Evolutionary conservation across 2,329 filamentous ascomycete species (phyloP).

Genomic region (Myriosclerotinia curreyana): DNA sequence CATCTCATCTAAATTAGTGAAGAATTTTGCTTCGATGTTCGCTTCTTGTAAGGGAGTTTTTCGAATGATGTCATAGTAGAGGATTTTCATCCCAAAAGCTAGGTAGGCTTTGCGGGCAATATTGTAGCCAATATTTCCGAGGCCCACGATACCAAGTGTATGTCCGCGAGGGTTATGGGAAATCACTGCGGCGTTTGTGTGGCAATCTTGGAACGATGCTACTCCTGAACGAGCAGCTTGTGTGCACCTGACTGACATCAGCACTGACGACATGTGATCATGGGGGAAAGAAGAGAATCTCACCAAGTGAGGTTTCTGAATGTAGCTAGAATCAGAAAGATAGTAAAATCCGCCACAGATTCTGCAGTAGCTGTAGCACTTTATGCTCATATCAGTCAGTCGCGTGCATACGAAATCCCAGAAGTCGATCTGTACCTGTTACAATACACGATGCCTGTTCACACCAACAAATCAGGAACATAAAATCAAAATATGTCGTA

Average conservation of each 20-base stretch:
- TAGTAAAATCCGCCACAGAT: slow-evolving; percentile 68
- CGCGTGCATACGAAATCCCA: neutral
- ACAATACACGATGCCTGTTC: slow-evolving; percentile 61
- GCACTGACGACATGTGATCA: neutral
- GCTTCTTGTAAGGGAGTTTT: slow-evolving; percentile 40
- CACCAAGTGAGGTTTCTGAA: slow-evolving; percentile 67
- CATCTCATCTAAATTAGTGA: slow-evolving; percentile 51
- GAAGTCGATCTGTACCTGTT: slow-evolving; percentile 46
- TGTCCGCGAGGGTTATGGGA: slow-evolving; percentile 63
- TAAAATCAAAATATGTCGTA: neutral
- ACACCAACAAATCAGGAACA: neutral
- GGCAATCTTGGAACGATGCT: slow-evolving; percentile 53
- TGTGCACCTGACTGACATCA: slow-evolving; percentile 29
- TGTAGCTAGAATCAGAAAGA: slow-evolving; percentile 65
- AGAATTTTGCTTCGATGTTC: slow-evolving; percentile 52
- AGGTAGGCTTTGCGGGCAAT: slow-evolving; percentile 57
- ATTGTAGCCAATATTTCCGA: slow-evolving; percentile 63
- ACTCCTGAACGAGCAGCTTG: slow-evolving; percentile 32
- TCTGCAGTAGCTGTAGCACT: slow-evolving; percentile 66
- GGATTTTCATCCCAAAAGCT: slow-evolving; percentile 65
- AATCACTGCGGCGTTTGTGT: slow-evolving; percentile 55
- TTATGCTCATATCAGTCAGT: neutral
- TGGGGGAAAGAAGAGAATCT: too few species aligned
- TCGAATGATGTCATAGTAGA: slow-evolving; percentile 57
- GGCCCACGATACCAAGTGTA: slow-evolving; percentile 63